phyloP scores from a whole-genome alignment of 2,329 filamentous ascomycete genomes.

The Penicillium decumbens region DNA sequence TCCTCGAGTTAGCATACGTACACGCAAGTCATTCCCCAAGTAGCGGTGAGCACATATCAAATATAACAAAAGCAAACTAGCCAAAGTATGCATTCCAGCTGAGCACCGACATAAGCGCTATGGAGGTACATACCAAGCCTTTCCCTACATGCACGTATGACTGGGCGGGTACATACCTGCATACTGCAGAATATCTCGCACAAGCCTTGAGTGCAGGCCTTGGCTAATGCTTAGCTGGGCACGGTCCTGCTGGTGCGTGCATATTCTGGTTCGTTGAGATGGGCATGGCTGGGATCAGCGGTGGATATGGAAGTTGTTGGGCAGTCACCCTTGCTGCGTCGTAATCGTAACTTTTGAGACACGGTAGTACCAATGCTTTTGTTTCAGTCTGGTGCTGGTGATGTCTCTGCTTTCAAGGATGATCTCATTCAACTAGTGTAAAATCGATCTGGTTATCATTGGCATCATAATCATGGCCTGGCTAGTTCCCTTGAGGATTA shows the following conservation, averaged over 20 bases:
- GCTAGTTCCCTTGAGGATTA: too few relatives aligned
- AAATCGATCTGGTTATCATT: too few relatives aligned
- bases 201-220: conserved; percentile 14
- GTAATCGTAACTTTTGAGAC: too few relatives aligned
- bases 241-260: conserved; percentile 3
- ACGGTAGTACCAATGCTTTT: too few relatives aligned
- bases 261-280: neutral
- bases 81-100: neutral
- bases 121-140: neutral
- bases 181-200: conserved; percentile 1
- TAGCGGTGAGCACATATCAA: neutral
- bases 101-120: neutral
- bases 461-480: too few relatives aligned
- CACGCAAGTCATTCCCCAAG: neutral
- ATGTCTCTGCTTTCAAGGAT: too few relatives aligned
- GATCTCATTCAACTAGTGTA: too few relatives aligned
- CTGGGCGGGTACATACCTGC: neutral
- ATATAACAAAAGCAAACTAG: too few relatives aligned
- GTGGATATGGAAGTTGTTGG: neutral
- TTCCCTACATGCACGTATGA: neutral
- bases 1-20: too few relatives aligned
- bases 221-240: conserved; percentile 19
- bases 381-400: too few relatives aligned
- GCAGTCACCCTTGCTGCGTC: neutral
- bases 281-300: neutral